Conservation (phyloP, 768 basidiomycete genomes). For the Rhizopogon salebrosus region DNA sequence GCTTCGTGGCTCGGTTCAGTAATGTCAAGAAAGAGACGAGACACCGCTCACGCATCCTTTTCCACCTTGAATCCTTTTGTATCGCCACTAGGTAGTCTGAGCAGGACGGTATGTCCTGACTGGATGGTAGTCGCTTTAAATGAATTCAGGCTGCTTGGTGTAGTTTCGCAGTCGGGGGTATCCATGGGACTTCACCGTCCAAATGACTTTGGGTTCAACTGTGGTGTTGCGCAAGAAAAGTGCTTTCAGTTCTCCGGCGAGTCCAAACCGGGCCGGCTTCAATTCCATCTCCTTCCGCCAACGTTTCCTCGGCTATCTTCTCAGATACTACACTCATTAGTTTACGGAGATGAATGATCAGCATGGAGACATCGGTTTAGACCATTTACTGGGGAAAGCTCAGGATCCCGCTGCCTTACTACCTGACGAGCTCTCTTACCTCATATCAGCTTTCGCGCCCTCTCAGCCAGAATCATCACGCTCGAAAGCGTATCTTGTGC, state of each 20-base stretch:
- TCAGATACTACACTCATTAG: not conserved
- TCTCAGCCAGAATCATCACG: slow-evolving; percentile 38
- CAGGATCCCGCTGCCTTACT: slow-evolving; percentile 33
- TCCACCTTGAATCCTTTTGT: slow-evolving; percentile 71
- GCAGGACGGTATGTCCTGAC: slow-evolving; percentile 70
- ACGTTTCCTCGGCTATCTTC: not conserved
- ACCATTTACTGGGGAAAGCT: slow-evolving; percentile 28
- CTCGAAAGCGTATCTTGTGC: slow-evolving; percentile 65
- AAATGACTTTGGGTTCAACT: not conserved
- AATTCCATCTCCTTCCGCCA: not conserved
- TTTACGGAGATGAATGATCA: not conserved
- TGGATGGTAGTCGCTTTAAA: slow-evolving; percentile 39
- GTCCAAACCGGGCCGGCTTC: no score
- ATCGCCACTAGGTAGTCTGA: slow-evolving; percentile 76
- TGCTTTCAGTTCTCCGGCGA: no score
- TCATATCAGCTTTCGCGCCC: slow-evolving; percentile 50
- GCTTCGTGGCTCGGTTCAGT: slow-evolving; percentile 32
- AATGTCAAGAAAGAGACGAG: slow-evolving; percentile 1
- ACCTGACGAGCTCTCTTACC: slow-evolving; percentile 50
- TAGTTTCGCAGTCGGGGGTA: slow-evolving; percentile 13
- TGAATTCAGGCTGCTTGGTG: slow-evolving; percentile 3
- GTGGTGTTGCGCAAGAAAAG: not conserved
- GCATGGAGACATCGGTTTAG: slow-evolving; percentile 12
- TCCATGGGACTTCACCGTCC: not conserved
- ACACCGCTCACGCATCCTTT: slow-evolving; percentile 55